Evolutionary conservation across 1,284 basidiomycete genomes (phyloP).

Genomic region (Ceratobasidium sp.): DNA sequence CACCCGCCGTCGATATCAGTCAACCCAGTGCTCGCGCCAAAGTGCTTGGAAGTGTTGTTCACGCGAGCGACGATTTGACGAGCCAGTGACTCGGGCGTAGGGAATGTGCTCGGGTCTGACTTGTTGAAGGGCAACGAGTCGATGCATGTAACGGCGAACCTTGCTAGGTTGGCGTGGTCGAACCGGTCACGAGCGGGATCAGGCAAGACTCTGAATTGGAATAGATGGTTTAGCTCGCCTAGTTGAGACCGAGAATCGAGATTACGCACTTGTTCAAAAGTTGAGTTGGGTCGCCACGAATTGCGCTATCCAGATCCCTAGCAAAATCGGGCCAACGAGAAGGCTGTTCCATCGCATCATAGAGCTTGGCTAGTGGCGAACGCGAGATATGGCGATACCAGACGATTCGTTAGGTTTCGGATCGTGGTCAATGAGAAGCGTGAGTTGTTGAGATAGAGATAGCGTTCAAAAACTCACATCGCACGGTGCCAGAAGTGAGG

Average conservation of each 20-base stretch:
- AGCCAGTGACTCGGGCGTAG: conserved; percentile 17
- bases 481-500: conserved; percentile 18
- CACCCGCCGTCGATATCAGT: conserved; percentile 42
- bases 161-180: conserved; percentile 25
- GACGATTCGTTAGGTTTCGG: not conserved
- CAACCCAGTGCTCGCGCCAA: conserved; percentile 29
- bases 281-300: conserved; percentile 8
- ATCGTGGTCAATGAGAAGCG: not conserved
- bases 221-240: not conserved
- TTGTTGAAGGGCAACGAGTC: conserved; percentile 32
- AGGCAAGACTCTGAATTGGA: not conserved
- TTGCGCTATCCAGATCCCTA: conserved; percentile 1
- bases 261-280: conserved; percentile 15
- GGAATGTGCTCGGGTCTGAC: conserved; percentile 25
- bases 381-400: not conserved
- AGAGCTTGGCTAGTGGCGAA: conserved; percentile 19
- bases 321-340: conserved; percentile 13
- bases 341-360: conserved; percentile 28
- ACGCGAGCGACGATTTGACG: conserved; percentile 18
- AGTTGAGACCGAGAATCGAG: not conserved
- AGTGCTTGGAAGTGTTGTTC: conserved; percentile 27
- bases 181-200: conserved; percentile 22
- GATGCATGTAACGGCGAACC: conserved; percentile 28
- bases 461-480: not conserved
- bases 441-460: not conserved